Base-by-base conservation (phyloP, 2,329 filamentous ascomycete species). In the Aspergillus sp. region DNA sequence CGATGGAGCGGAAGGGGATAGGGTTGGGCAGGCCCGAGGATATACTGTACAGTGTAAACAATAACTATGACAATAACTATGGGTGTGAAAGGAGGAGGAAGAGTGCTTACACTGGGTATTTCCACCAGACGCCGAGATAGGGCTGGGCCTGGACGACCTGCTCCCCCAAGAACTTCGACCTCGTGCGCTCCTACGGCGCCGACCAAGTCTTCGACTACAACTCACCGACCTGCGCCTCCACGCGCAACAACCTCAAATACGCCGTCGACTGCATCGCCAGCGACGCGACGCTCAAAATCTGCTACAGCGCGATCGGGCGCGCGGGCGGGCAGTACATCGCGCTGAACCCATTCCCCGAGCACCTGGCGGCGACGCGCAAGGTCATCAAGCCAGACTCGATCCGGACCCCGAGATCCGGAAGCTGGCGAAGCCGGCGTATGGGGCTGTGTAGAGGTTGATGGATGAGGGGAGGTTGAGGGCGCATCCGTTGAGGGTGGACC, bases 151-250 rank as follows among this genome's bases (percentile, higher is more conserved):
- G 39, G 39, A 42, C 39, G n/a, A 54, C 51, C 13, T 56, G 53
- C 48, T 56, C 53, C 18, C 36, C 48, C 1, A 8, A 18, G 24
- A 59, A 62, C 41, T 57, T 57, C 17, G 53, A 57, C 6, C 56
- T 62, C 2, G 59, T 61, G 2, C 38, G 49, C 36, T 13, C n/a
- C 3, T 52, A 42, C 20, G 61, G 63, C 6, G 63, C 63, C 5
- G 58, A 55, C 8, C 30, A 26, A 2, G 56, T 56, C 5, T 63
- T 61, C 22, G 61, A 65, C 39, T 65, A 65, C 39, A 48, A 17
- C 1, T 48, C 47, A 0, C 8, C 48, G 1, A 49, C 32, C 4
- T 59, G 50, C 18, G 52, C 38, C 8, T 51, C 57, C 15, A 65
- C 63, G 26, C n/a, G 24, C 3, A 43, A 57, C 18, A 8, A 41